phyloP scores from a whole-genome alignment of 495 filamentous ascomycete species.

The Trichoderma asperelloides region DNA sequence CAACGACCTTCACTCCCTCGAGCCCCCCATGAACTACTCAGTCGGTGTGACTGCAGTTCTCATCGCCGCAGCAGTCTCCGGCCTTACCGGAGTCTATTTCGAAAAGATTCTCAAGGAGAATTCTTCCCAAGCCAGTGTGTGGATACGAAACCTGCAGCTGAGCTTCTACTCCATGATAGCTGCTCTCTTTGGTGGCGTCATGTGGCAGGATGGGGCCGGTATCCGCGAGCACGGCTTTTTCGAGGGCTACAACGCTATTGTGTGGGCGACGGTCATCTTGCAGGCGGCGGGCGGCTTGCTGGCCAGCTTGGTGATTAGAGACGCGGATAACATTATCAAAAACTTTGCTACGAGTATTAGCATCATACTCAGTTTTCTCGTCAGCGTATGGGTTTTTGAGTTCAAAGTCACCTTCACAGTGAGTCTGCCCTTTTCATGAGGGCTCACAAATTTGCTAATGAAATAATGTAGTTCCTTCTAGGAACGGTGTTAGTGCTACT shows the following conservation, averaged over 20 bases:
- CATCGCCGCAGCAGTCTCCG: slow-evolving; percentile 66
- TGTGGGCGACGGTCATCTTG: slow-evolving; percentile 75
- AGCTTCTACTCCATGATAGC: slow-evolving; percentile 87
- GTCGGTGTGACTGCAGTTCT: slow-evolving; percentile 73
- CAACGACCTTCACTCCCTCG: slow-evolving; percentile 53
- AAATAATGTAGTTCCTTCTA: slow-evolving; percentile 58
- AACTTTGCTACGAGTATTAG: slow-evolving; percentile 88
- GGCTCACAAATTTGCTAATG: slow-evolving; percentile 11
- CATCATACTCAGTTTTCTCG: slow-evolving; percentile 74
- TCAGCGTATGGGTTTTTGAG: slow-evolving; percentile 77
- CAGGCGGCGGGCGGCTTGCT: slow-evolving; percentile 80
- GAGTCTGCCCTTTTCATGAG: slow-evolving; percentile 25
- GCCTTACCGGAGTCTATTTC: slow-evolving; percentile 82
- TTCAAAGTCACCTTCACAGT: slow-evolving; percentile 63
- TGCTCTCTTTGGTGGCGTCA: slow-evolving; percentile 74
- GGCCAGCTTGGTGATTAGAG: slow-evolving; percentile 75
- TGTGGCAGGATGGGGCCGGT: slow-evolving; percentile 75
- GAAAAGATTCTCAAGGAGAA: slow-evolving; percentile 91
- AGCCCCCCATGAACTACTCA: slow-evolving; percentile 59
- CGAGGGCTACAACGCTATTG: slow-evolving; percentile 82
- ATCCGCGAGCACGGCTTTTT: slow-evolving; percentile 84
- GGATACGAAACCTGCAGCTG: slow-evolving; percentile 91
- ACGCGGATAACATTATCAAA: slow-evolving; percentile 81
- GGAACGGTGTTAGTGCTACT: slow-evolving; percentile 69
- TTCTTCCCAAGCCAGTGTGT: slow-evolving; percentile 58